Evolutionary conservation across 441 rosid species (phyloP), one percentile per base, ranked within the genome.

Genomic region (Dalechampia spathulata): DNA sequence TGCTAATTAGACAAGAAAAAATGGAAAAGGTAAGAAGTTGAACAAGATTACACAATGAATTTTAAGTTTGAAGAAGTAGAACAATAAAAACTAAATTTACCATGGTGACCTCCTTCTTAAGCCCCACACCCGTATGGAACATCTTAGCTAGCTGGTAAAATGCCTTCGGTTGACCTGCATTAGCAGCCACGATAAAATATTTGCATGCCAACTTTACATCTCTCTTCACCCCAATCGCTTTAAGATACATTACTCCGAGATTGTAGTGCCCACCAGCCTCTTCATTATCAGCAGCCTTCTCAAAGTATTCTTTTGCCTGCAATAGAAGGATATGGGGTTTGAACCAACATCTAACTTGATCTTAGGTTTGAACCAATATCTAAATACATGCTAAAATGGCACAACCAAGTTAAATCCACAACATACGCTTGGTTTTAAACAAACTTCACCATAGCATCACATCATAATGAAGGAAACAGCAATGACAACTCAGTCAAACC

Each of bases 71-170:
- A 36, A 14, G 34, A 30, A 14, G 26, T 17, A 25, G 30, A 32
- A 58, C 13, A 37, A 16, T 23, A 17, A 40, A 6, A 30, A 16
- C 6, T 12, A 43, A 45, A 49, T 46, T 53, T 87, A 90, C 98
- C 99, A 72, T 78, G 12, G 74, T 74, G 34, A 76, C 77, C 74
- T 83, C 83, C 74, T 84, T 84, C 67, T 86, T 84, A 58, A 94
- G 94, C 60, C 96, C 98, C 36, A 94, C 79, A 52, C 99, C 99
- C 34, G 83, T 94, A 52, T 87, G 99, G 66, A 90, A 94, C 99
- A 90, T 94, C 80, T 82, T 94, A 47, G 96, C 99, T 66, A 94
- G 79, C 77, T 94, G 99, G 77, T 86, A 94, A 73, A 87, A 86
- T 45, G 98, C 99, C 83, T 94, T 94, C 23, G 96, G 96, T 65